phyloP scores from a whole-genome alignment of 805 yeast genomes.

The Zygosaccharomyces rouxii region DNA sequence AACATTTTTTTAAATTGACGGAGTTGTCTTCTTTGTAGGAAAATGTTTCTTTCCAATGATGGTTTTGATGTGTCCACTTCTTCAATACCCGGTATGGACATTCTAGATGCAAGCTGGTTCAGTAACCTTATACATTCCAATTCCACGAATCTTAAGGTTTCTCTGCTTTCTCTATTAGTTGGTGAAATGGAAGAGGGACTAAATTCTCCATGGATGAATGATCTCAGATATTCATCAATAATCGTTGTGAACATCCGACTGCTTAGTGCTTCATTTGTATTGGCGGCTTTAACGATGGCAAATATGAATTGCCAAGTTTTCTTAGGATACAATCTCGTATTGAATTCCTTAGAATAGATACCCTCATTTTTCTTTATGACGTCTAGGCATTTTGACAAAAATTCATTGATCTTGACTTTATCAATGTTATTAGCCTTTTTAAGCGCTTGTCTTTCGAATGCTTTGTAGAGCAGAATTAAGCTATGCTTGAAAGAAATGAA shows the following conservation, averaged over 20 bases:
- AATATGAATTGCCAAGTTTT: constrained; percentile 29
- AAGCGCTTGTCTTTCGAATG: constrained; percentile 25
- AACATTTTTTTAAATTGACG: constrained; percentile 22
- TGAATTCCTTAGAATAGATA: constrained; percentile 9
- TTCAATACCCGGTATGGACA: constrained; percentile 12
- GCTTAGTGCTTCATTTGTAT: constrained; percentile 13
- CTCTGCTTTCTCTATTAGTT: constrained; percentile 6
- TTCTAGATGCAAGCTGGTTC: constrained; percentile 13
- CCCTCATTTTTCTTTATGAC: constrained; percentile 23
- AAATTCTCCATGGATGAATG: constrained; percentile 16
- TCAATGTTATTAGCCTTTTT: constrained; percentile 16
- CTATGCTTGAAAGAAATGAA: constrained; percentile 15
- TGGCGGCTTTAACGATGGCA: constrained; percentile 18
- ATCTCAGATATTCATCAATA: constrained; percentile 20
- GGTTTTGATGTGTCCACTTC: neutral
- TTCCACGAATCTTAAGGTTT: constrained; percentile 17
- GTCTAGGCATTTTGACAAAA: constrained; percentile 14
- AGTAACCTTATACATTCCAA: constrained; percentile 27
- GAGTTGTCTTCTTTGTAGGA: constrained; percentile 25
- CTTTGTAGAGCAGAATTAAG: constrained; percentile 23
- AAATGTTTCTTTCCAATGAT: constrained; percentile 15
- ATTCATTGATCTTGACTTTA: constrained; percentile 6
- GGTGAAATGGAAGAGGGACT: neutral
- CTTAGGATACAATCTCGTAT: constrained; percentile 14
- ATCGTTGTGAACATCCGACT: constrained; percentile 7